Base-by-base conservation (phyloP, 108 stramenopile genomes). In the Skeletonema grethae region DNA sequence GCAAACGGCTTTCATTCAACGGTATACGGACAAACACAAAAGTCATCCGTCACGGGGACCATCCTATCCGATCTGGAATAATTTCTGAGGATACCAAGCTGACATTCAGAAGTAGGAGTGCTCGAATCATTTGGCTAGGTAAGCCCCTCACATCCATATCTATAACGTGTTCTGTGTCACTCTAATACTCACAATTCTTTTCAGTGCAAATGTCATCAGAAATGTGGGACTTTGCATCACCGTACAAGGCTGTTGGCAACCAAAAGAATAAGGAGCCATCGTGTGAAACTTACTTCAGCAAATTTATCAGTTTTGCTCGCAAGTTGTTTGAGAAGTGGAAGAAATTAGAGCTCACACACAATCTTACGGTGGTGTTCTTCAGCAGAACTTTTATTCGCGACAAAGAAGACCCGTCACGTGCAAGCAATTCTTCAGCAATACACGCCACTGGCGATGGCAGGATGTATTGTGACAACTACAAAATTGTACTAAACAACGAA, bases 201-300 rank as follows among this genome's bases (percentile, higher is more conserved):
- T n/a, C n/a, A 18, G 97, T 99, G 12, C 99, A 99, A 72, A 87
- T 99, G 57, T 87, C 87, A 16, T 76, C 77, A 9, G 99, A 99
- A 79, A 99, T 98, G 97, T 99, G 97, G 94, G 98, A 99, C 34
- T 97, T 92, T 72, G 70, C 94, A 4, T 90, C 90, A 8, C 84
- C 87, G 29, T 86, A 89, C 77, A 77, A 85, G 57, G 53, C 43
- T 15, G 61, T 70, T 22, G 71, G 68, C 15, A 70, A 84, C 32
- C 69, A 83, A 59, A 79, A 83, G 59, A 63, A 55, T 20, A 59
- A 77, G n/a, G 85, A 89, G 73, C 68, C 79, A 38, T 60, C 84
- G 25, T 93, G 90, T 71, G 87, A 92, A 65, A 80, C 89, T 4
- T 95, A 93, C 69, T 93, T 97, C 70, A 93, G 95, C 50, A 84